Conservation (phyloP, 2,329 filamentous ascomycete species). For the Cercospora canescens region DNA sequence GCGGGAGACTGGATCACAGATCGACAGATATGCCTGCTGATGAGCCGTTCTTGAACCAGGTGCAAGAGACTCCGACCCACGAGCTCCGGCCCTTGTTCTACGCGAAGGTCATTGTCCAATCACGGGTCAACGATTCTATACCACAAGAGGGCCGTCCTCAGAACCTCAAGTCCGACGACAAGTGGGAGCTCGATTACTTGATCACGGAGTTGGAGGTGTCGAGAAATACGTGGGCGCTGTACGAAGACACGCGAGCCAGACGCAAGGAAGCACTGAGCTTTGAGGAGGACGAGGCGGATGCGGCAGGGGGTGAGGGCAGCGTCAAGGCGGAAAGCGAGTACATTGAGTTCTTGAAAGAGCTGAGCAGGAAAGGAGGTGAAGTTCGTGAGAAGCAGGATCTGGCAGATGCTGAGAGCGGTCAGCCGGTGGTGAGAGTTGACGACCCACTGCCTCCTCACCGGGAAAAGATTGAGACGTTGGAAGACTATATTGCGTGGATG, state of each 20-base stretch:
- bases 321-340: constrained; percentile 50
- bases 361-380: constrained; percentile 57
- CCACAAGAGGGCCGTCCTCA: constrained; percentile 58
- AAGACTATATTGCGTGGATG: constrained; percentile 35
- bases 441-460: constrained; percentile 13
- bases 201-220: constrained; percentile 60
- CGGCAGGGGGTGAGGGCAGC: constrained; percentile 27
- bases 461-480: constrained; percentile 26
- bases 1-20: not conserved
- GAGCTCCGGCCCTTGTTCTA: constrained; percentile 55
- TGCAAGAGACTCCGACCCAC: constrained; percentile 7
- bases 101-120: constrained; percentile 71
- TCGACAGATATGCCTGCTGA: constrained; percentile 13
- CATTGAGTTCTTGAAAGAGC: constrained; percentile 42
- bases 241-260: constrained; percentile 57
- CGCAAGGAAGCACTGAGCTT: constrained; percentile 50
- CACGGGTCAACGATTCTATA: constrained; percentile 66
- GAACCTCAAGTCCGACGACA: constrained; percentile 45
- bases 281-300: constrained; percentile 44
- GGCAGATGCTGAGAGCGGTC: constrained; percentile 50
- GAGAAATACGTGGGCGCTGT: constrained; percentile 48
- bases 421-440: constrained; percentile 40
- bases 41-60: constrained; percentile 12
- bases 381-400: constrained; percentile 59
- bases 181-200: constrained; percentile 78